phyloP scores from a whole-genome alignment of 2,329 filamentous ascomycete genomes.

The Aspergillus persii region DNA sequence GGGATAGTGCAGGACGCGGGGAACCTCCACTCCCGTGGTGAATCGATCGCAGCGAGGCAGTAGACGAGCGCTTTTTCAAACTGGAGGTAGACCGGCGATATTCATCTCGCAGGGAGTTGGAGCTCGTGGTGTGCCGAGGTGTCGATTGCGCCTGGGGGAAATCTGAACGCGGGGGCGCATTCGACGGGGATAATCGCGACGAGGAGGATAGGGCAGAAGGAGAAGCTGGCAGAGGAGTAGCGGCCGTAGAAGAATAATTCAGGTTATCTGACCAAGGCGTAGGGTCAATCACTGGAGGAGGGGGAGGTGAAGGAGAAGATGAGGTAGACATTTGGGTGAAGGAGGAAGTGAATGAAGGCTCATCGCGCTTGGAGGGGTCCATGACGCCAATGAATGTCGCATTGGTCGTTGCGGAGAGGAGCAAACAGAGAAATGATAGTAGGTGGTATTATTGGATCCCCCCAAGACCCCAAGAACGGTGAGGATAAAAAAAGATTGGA shows the following conservation, averaged over 20 bases:
- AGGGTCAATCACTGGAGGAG: conserved; percentile 16
- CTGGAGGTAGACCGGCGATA: conserved; percentile 33
- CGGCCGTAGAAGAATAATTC: conserved; percentile 27
- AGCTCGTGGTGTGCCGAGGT: conserved; percentile 34
- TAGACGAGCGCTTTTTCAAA: conserved; percentile 40
- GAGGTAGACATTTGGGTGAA: conserved; percentile 13
- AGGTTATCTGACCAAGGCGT: conserved; percentile 24
- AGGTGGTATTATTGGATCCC: neutral
- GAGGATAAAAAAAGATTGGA: neutral
- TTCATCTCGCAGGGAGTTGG: conserved; percentile 37
- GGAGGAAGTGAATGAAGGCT: conserved; percentile 22
- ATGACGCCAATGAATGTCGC: conserved; percentile 25
- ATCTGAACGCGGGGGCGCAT: conserved; percentile 21
- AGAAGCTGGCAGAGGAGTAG: conserved; percentile 26
- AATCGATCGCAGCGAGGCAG: conserved; percentile 37
- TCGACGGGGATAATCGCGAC: conserved; percentile 25
- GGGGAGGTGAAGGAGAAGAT: neutral
- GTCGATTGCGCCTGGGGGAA: conserved; percentile 18
- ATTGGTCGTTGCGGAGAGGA: conserved; percentile 9
- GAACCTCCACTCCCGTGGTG: conserved; percentile 29
- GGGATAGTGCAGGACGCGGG: conserved; percentile 31
- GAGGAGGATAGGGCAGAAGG: conserved; percentile 20
- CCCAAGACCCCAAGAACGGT: neutral
- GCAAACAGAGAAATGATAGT: neutral
- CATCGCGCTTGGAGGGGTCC: conserved; percentile 30